Conservation (phyloP, 768 basidiomycete species). For the Hemileccinum rubropunctum region DNA sequence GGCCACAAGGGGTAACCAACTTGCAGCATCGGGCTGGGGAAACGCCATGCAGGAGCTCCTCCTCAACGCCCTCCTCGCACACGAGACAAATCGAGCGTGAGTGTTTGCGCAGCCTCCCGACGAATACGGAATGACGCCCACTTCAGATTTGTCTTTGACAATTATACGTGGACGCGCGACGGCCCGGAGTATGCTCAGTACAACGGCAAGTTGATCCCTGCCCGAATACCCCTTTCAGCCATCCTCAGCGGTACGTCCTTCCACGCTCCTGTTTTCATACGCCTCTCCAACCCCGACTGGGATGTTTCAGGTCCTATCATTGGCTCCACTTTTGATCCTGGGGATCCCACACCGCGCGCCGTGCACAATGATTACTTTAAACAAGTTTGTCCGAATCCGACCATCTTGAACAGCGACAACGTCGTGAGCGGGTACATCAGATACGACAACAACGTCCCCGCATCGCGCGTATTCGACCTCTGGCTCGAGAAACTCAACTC, state of each 20-base stretch:
- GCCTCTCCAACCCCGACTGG: neutral
- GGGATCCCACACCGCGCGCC: conserved; percentile 39
- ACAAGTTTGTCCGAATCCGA: conserved; percentile 45
- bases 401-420: conserved; percentile 26
- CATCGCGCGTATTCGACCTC: conserved; percentile 36
- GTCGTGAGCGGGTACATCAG: conserved; percentile 22
- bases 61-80: conserved; percentile 49
- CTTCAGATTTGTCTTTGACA: conserved; percentile 52
- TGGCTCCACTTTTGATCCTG: conserved; percentile 38
- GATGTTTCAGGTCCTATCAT: conserved; percentile 39
- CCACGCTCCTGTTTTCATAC: neutral
- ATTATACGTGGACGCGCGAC: conserved; percentile 53
- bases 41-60: conserved; percentile 60
- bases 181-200: conserved; percentile 42
- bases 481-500: conserved; percentile 47
- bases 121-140: neutral
- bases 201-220: conserved; percentile 50
- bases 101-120: conserved; percentile 14
- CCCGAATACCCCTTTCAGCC: conserved; percentile 52
- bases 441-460: conserved; percentile 25
- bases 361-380: conserved; percentile 47
- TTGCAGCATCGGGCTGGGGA: conserved; percentile 54
- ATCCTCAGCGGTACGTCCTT: conserved; percentile 45
- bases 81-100: conserved; percentile 46
- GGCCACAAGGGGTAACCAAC: neutral